Evolutionary conservation across 352 stramenopile species (phyloP).

Genomic region (Phytopythium chamaehyphon): DNA sequence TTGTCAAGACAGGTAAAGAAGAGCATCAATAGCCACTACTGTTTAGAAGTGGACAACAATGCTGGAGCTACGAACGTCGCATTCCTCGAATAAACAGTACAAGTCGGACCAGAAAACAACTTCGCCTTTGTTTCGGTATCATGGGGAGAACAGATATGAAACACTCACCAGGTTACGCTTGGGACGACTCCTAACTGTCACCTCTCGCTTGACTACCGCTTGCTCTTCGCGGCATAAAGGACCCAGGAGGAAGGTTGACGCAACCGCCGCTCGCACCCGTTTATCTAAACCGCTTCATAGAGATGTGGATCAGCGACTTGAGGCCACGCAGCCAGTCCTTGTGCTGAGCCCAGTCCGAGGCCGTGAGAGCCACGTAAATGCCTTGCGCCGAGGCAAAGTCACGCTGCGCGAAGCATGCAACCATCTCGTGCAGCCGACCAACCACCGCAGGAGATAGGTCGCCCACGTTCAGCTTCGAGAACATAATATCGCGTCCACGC

Average conservation of each 20-base stretch:
- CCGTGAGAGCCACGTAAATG: slow-evolving; percentile 90
- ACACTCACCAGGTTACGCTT: too few relatives aligned
- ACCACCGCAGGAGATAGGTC: slow-evolving; percentile 71
- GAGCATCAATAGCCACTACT: slow-evolving; percentile 50
- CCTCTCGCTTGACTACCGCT: too few relatives aligned
- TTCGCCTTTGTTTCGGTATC: too few relatives aligned
- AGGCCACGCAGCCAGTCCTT: slow-evolving; percentile 98
- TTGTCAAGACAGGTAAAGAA: slow-evolving; percentile 82
- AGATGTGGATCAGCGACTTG: slow-evolving; percentile 96
- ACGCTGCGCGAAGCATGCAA: slow-evolving; percentile 64
- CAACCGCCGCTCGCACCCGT: background rate
- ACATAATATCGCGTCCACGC: slow-evolving; percentile 84
- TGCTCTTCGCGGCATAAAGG: too few relatives aligned
- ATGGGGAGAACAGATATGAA: too few relatives aligned
- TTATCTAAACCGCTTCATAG: slow-evolving; percentile 89
- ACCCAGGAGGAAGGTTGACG: too few relatives aligned
- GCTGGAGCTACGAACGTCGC: background rate
- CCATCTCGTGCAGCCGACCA: slow-evolving; percentile 75
- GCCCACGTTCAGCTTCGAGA: slow-evolving; percentile 83
- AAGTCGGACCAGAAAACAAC: too few relatives aligned
- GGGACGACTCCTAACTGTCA: too few relatives aligned
- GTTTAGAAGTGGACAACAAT: background rate
- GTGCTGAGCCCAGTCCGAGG: slow-evolving; percentile 93
- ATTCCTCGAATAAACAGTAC: too few relatives aligned
- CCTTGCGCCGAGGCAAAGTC: slow-evolving; percentile 75